These are phyloP conservation scores for Corniculantispora saksenae DNA, from an alignment of 2,329 filamentous ascomycete genomes.

Conservation along the genomic window DNA sequence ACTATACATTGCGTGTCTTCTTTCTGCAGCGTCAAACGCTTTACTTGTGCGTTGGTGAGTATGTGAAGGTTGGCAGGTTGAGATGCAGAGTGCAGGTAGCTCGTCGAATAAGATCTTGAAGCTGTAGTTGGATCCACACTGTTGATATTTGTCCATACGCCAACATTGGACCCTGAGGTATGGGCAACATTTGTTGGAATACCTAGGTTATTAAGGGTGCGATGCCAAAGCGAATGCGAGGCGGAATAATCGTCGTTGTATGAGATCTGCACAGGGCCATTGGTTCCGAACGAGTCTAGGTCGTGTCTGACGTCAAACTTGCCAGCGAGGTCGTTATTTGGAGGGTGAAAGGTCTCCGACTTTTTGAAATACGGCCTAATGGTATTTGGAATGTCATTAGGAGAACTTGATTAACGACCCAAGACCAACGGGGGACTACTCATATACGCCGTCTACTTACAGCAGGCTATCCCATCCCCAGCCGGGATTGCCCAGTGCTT, in stretches of 20 bases:
- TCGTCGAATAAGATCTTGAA: slow-evolving; percentile 50
- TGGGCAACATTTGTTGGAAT: slow-evolving; percentile 43
- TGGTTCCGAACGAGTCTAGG: slow-evolving; percentile 40
- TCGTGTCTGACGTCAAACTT: slow-evolving; percentile 42
- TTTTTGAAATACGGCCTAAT: slow-evolving; percentile 51
- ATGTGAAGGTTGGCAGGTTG: slow-evolving; percentile 44
- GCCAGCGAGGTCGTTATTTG: slow-evolving; percentile 33
- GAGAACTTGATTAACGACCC: background rate
- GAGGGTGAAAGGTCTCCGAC: slow-evolving; percentile 48
- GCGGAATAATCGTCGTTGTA: slow-evolving; percentile 43
- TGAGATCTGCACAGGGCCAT: slow-evolving; percentile 51
- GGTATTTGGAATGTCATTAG: background rate
- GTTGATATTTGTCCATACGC: slow-evolving; percentile 51
- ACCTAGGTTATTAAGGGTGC: slow-evolving; percentile 46
- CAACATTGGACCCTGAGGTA: slow-evolving; percentile 50
- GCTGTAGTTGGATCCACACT: slow-evolving; percentile 48
- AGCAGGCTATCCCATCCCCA: slow-evolving; percentile 55
- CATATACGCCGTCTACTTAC: slow-evolving; percentile 26
- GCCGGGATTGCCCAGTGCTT: slow-evolving; percentile 55
- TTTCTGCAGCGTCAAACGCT: slow-evolving; percentile 31
- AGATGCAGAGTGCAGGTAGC: slow-evolving; percentile 43
- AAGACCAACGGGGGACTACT: background rate
- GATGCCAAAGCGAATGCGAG: slow-evolving; percentile 50
- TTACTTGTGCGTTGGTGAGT: slow-evolving; percentile 32
- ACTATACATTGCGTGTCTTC: slow-evolving; percentile 25